Conservation (phyloP, 148 eudicot genomes). For the Mesembryanthemum crystallinum region DNA sequence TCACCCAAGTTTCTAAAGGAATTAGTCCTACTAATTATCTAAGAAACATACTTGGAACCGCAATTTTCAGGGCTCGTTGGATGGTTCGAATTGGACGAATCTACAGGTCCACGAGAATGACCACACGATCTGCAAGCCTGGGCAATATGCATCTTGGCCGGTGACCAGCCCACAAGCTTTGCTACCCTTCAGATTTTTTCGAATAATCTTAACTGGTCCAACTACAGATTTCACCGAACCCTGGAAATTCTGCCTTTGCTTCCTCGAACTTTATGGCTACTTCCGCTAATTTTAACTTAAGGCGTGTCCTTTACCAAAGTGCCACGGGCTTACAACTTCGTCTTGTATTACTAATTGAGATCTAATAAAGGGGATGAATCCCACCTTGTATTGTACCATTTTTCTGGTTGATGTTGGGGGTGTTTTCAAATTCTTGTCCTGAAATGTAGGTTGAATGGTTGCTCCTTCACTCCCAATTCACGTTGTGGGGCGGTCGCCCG, state of each 20-base stretch:
- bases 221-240: constrained; percentile 62
- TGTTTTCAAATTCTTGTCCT: too few relatives aligned
- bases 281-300: constrained; percentile 38
- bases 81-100: constrained; percentile 74
- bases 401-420: too few relatives aligned
- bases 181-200: constrained; percentile 81
- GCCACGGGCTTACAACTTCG: not conserved
- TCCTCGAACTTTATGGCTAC: constrained; percentile 86
- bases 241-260: constrained; percentile 83
- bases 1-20: not conserved
- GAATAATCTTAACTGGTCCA: constrained; percentile 64
- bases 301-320: not conserved
- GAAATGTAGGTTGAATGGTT: too few relatives aligned
- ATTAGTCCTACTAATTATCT: not conserved
- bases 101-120: constrained; percentile 81
- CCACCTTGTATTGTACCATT: too few relatives aligned
- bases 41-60: not conserved
- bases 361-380: not conserved
- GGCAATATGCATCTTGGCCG: constrained; percentile 88
- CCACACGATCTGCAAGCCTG: constrained; percentile 73
- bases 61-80: constrained; percentile 75
- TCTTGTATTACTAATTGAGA: not conserved
- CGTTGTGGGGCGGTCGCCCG: too few relatives aligned
- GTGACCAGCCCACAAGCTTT: constrained; percentile 62
- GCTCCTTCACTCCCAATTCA: too few relatives aligned